A percentile compares a stretch with the other conserved stretches of the same genome.
phyloP scores from a whole-genome alignment of 257 asterid species.

The Solanum pennellii region DNA sequence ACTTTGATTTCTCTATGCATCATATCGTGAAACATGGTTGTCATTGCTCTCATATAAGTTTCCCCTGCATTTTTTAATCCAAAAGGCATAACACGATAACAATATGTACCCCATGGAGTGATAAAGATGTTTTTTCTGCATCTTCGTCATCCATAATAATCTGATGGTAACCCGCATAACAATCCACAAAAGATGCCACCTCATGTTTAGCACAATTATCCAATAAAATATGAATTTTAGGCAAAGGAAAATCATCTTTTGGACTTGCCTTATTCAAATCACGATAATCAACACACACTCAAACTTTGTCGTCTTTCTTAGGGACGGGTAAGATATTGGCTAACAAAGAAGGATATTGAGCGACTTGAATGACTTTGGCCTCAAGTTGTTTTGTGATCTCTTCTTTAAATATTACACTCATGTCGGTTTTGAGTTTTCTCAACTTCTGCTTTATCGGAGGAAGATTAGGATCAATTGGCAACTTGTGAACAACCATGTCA shows the following conservation, averaged over 20 bases:
- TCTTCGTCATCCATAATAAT: neutral
- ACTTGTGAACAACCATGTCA: neutral
- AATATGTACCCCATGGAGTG: neutral
- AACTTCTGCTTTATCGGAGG: neutral
- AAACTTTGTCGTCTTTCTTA: neutral
- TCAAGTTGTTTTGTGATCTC: neutral
- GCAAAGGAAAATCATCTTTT: neutral
- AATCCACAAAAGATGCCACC: neutral
- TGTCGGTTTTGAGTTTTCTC: neutral
- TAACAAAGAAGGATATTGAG: neutral
- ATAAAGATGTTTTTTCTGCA: no score
- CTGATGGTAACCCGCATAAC: neutral
- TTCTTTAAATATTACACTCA: no score
- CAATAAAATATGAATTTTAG: no score
- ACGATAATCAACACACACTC: neutral
- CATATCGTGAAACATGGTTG: no score
- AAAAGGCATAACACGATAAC: neutral
- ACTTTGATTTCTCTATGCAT: no score
- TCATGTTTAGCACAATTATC: no score
- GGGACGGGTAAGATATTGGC: accelerated
- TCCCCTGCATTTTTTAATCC: neutral
- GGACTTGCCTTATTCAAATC: neutral
- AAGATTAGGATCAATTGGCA: neutral
- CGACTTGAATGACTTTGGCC: neutral
- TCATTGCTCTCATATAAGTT: no score